Evolutionary conservation across 352 stramenopile genomes (phyloP).

Genomic region (Globisporangium uncinulatum): DNA sequence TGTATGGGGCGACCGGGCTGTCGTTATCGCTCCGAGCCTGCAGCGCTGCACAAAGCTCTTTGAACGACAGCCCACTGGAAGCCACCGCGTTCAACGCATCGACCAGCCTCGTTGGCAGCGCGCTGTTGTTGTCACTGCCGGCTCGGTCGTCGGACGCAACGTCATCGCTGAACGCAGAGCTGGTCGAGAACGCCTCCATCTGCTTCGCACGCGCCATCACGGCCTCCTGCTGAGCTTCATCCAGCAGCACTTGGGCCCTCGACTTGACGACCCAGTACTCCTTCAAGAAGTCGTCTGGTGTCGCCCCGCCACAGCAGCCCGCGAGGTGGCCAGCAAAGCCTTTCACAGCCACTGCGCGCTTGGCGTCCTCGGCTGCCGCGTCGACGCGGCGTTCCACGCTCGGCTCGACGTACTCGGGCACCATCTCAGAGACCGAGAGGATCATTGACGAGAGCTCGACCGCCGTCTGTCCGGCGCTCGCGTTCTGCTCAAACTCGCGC

Average conservation of each 20-base stretch:
- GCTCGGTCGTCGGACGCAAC: background rate
- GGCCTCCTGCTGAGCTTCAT: constrained; percentile 17
- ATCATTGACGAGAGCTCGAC: constrained; percentile 53
- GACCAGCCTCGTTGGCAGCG: background rate
- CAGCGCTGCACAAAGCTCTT: constrained; percentile 1
- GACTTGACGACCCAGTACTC: constrained; percentile 72
- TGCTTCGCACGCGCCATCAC: constrained; percentile 1
- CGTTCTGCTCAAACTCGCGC: constrained; percentile 56
- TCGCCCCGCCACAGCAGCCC: constrained; percentile 31
- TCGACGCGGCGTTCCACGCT: constrained; percentile 7
- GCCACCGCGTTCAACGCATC: background rate
- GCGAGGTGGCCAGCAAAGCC: constrained; percentile 64
- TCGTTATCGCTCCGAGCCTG: no score
- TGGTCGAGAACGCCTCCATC: constrained; percentile 43
- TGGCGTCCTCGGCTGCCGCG: constrained; percentile 16
- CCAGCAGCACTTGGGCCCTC: constrained; percentile 20
- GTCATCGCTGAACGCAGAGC: background rate
- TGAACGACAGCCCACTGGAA: constrained; percentile 11
- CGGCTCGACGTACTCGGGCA: constrained; percentile 32
- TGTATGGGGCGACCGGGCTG: background rate
- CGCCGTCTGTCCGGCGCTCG: constrained; percentile 36
- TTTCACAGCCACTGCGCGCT: constrained; percentile 46
- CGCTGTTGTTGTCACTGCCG: background rate
- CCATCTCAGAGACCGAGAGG: constrained; percentile 30
- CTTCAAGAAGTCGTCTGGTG: constrained; percentile 64